phyloP scores from a whole-genome alignment of 495 filamentous ascomycete species.

The Penicillium mononematosum region DNA sequence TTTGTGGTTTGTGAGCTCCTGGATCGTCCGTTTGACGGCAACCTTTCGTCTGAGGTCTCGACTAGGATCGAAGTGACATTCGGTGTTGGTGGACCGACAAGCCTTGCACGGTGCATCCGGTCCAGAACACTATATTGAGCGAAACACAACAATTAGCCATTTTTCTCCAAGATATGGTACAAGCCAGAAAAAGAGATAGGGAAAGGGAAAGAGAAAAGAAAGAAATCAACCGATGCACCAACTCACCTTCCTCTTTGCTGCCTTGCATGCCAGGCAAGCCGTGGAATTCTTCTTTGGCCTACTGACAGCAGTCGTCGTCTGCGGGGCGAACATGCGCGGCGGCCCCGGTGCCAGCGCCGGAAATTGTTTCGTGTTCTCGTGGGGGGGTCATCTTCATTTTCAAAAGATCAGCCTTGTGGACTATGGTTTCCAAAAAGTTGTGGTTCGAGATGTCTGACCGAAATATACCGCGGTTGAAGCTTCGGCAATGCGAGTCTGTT shows the following conservation, averaged over 20 bases:
- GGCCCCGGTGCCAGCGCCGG: constrained; percentile 36
- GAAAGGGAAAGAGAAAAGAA: not conserved
- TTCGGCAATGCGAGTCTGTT: not conserved
- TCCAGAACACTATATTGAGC: constrained; percentile 38
- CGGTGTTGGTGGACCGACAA: constrained; percentile 29
- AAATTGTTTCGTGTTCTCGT: constrained; percentile 28
- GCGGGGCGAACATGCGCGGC: constrained; percentile 23
- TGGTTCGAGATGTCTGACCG: not conserved
- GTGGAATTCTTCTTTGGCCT: constrained; percentile 44
- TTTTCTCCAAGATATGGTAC: not conserved
- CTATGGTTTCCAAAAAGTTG: not conserved
- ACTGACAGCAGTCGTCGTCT: constrained; percentile 20
- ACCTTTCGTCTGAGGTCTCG: constrained; percentile 44
- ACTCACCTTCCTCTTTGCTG: constrained; percentile 44
- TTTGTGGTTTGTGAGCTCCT: constrained; percentile 37
- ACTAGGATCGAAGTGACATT: constrained; percentile 43
- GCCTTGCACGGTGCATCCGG: constrained; percentile 40
- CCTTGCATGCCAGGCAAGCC: constrained; percentile 42
- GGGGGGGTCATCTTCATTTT: constrained; percentile 26
- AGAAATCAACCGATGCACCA: not conserved
- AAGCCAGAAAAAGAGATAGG: not conserved
- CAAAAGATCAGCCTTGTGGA: not conserved
- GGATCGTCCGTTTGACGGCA: constrained; percentile 37
- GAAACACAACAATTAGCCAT: constrained; percentile 6
- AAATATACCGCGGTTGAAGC: not conserved